Percentiles rank a stretch among this genome's conserved stretches.
Evolutionary conservation across 2,329 filamentous ascomycete species (phyloP).

Genomic region (Fusarium torreyae): DNA sequence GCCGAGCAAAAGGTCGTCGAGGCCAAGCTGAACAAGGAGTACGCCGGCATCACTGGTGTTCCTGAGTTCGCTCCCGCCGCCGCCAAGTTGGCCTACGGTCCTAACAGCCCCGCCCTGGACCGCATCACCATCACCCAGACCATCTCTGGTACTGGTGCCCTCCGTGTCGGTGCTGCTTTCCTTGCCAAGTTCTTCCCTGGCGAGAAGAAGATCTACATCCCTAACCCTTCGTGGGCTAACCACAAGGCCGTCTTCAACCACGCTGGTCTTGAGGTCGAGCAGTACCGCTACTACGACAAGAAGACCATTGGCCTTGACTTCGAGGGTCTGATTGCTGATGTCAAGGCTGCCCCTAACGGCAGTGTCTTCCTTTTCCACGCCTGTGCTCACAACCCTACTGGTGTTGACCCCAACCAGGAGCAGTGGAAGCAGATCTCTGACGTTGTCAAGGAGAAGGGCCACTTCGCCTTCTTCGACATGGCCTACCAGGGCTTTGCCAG

Average conservation of each 20-base stretch:
- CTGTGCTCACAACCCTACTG: constrained; percentile 98
- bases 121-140: constrained; percentile 95
- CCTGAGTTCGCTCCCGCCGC: constrained; percentile 95
- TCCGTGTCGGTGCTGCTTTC: constrained; percentile 95
- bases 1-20: constrained; percentile 91
- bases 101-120: constrained; percentile 81
- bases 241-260: constrained; percentile 97
- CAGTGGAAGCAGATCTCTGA: constrained; percentile 95
- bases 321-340: constrained; percentile 90
- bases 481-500: constrained; percentile 98
- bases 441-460: constrained; percentile 86
- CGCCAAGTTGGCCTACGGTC: constrained; percentile 90
- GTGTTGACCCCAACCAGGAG: constrained; percentile 90
- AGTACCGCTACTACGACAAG: constrained; percentile 99
- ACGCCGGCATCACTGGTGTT: constrained; percentile 96
- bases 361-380: constrained; percentile 96
- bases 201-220: constrained; percentile 96
- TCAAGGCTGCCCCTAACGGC: constrained; percentile 88
- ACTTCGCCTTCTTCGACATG: constrained; percentile 99
- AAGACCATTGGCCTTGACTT: constrained; percentile 98
- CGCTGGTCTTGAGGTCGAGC: constrained; percentile 89
- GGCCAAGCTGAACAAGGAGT: constrained; percentile 91
- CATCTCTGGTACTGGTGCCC: constrained; percentile 96
- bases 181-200: constrained; percentile 91
- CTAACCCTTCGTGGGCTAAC: constrained; percentile 97